These are phyloP conservation scores for Verticillium isaacii DNA, from an alignment of 2,329 filamentous ascomycete genomes.

Conservation along the genomic window DNA sequence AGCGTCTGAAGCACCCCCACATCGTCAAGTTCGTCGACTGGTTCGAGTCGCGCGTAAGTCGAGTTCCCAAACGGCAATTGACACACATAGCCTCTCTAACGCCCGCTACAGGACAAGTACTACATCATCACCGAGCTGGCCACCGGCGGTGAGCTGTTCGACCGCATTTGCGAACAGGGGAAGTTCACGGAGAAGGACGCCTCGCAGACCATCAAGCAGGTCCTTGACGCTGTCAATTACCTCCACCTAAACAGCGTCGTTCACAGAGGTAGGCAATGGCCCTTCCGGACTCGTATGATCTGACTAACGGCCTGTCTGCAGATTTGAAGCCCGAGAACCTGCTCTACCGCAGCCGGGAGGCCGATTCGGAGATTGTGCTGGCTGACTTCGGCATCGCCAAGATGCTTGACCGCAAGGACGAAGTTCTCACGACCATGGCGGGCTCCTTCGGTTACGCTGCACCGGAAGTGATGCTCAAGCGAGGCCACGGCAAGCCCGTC, in stretches of 20 bases:
- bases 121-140: conserved; percentile 98
- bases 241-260: conserved; percentile 93
- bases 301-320: conserved; percentile 29
- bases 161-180: conserved; percentile 95
- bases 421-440: conserved; percentile 96
- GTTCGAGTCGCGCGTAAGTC: conserved; percentile 90
- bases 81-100: conserved; percentile 1
- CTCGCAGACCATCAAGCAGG: conserved; percentile 90
- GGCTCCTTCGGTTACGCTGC: conserved; percentile 97
- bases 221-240: conserved; percentile 89
- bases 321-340: conserved; percentile 98
- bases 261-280: conserved; percentile 67
- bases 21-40: conserved; percentile 98
- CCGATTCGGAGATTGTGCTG: conserved; percentile 80
- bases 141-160: conserved; percentile 93
- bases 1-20: conserved; percentile 85
- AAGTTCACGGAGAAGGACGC: conserved; percentile 99
- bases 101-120: conserved; percentile 77
- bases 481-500: conserved; percentile 94
- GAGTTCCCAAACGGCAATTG: not conserved
- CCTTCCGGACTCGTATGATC: not conserved
- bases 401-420: conserved; percentile 86
- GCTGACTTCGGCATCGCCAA: conserved; percentile 99
- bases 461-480: conserved; percentile 96
- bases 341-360: conserved; percentile 77